phyloP scores from a whole-genome alignment of 176 grass and related monocot species.

The Carex pumila region DNA sequence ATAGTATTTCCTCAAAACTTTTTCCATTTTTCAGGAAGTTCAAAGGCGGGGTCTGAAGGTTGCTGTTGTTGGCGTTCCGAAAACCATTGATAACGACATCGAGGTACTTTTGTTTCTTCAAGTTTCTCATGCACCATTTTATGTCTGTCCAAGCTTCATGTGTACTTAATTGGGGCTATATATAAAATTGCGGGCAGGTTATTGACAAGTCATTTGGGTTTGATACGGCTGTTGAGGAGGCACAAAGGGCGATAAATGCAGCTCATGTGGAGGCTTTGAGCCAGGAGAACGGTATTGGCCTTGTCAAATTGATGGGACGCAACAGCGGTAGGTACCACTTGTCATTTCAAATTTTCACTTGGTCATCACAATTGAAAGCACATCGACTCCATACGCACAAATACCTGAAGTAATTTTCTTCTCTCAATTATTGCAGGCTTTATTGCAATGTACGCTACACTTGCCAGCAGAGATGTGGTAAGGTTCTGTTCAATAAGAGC shows the following conservation, averaged over 20 bases:
- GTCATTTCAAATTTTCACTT: background rate
- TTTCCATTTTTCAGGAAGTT: conserved; percentile 61
- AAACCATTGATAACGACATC: conserved; percentile 99
- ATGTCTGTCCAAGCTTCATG: background rate
- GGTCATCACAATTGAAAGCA: background rate
- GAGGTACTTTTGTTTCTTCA: conserved; percentile 45
- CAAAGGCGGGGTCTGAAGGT: conserved; percentile 66
- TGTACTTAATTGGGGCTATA: background rate
- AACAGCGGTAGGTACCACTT: conserved; percentile 60
- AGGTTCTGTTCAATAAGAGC: background rate
- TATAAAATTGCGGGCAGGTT: conserved; percentile 33
- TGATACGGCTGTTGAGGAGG: conserved; percentile 95
- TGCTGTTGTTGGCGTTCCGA: conserved; percentile 76
- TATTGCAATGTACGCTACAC: conserved; percentile 92
- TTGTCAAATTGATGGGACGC: conserved; percentile 96
- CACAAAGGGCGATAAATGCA: conserved; percentile 86
- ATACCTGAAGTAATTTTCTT: background rate
- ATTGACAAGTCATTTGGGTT: conserved; percentile 99
- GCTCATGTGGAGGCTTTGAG: conserved; percentile 90
- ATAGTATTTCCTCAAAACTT: conserved; percentile 14
- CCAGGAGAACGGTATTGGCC: conserved; percentile 90
- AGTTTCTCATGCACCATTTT: background rate
- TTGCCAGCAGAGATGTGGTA: conserved; percentile 97
- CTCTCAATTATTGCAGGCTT: conserved; percentile 51
- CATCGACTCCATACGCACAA: background rate